Percentiles rank a stretch among this genome's conserved stretches.
These are phyloP conservation scores for Russula sp. DNA, from an alignment of 768 basidiomycete species.

Conservation along the genomic window DNA sequence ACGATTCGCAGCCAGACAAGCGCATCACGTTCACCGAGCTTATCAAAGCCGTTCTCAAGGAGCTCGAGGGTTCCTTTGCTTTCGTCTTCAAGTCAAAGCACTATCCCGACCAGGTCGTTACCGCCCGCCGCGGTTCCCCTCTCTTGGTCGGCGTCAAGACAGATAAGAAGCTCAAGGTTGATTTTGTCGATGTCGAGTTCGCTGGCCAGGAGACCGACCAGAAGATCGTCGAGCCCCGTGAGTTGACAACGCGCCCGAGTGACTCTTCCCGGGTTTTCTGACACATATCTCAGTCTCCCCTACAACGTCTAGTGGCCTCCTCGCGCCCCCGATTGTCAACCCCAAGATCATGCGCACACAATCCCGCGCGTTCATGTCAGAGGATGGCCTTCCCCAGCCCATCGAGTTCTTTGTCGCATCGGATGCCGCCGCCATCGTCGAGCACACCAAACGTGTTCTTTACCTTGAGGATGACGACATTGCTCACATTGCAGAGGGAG, in stretches of 20 bases:
- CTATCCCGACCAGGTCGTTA: constrained; percentile 94
- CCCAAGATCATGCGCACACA: constrained; percentile 88
- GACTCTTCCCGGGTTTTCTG: constrained; percentile 24
- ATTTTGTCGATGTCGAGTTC: constrained; percentile 98
- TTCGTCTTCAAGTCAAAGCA: constrained; percentile 98
- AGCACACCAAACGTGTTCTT: constrained; percentile 97
- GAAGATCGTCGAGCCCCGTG: constrained; percentile 37
- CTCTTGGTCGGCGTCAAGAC: constrained; percentile 98
- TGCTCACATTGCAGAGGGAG: constrained; percentile 93
- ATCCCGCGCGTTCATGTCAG: constrained; percentile 96
- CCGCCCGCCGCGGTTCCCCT: constrained; percentile 94
- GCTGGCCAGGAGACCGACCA: constrained; percentile 60
- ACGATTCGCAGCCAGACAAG: constrained; percentile 86
- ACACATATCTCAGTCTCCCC: constrained; percentile 30
- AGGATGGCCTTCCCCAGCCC: constrained; percentile 96
- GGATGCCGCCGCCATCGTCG: constrained; percentile 91
- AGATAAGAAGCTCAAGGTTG: constrained; percentile 98
- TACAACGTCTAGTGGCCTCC: constrained; percentile 50
- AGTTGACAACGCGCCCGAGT: constrained; percentile 20
- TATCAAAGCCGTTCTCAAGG: constrained; percentile 92
- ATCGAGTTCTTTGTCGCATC: constrained; percentile 99
- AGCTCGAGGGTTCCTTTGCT: constrained; percentile 97
- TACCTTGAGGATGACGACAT: constrained; percentile 99
- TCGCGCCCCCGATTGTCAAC: constrained; percentile 56
- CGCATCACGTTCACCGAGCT: constrained; percentile 82